phyloP scores from a whole-genome alignment of 352 stramenopile genomes.

The Pythium grandisporangium region DNA sequence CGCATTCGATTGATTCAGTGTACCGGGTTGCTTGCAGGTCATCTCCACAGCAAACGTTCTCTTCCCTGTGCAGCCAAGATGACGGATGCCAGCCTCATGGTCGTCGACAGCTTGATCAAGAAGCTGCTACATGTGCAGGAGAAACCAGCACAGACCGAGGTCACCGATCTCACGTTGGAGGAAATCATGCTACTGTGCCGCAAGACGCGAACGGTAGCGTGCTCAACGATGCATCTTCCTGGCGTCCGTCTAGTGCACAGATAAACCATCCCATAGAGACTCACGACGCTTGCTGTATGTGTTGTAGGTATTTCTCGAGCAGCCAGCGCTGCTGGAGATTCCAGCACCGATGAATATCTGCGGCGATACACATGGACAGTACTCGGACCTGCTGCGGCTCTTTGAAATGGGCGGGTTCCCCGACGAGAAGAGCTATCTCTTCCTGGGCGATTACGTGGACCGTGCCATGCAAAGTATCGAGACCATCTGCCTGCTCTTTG shows the following conservation, averaged over 20 bases:
- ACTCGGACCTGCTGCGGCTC: slow-evolving; percentile 96
- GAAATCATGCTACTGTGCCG: slow-evolving; percentile 72
- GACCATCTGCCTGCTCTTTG: slow-evolving; percentile 96
- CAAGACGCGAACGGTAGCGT: slow-evolving; percentile 63
- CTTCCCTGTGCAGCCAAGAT: too few species aligned
- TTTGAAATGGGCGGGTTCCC: slow-evolving; percentile 93
- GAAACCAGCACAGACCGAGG: slow-evolving; percentile 66
- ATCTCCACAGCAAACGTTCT: too few species aligned
- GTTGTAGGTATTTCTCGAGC: slow-evolving; percentile 80
- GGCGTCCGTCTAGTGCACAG: too few species aligned
- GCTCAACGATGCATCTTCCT: too few species aligned
- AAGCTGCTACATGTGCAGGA: slow-evolving; percentile 69
- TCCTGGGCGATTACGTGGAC: slow-evolving; percentile 91
- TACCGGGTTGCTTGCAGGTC: too few species aligned
- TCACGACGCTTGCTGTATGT: too few species aligned
- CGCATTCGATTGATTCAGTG: too few species aligned
- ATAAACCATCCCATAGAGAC: too few species aligned
- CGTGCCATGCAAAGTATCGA: slow-evolving; percentile 95
- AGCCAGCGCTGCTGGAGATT: slow-evolving; percentile 93
- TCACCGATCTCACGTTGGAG: slow-evolving; percentile 70
- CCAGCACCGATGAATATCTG: slow-evolving; percentile 95
- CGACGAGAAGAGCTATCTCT: slow-evolving; percentile 50
- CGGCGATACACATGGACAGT: slow-evolving; percentile 98
- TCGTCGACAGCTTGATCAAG: slow-evolving; percentile 64
- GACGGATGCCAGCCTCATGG: slow-evolving; percentile 39